Percentiles rank a stretch among this genome's conserved stretches.
phyloP scores from a whole-genome alignment of 1,139 yeast species.

The Eremothecium gossypii region DNA sequence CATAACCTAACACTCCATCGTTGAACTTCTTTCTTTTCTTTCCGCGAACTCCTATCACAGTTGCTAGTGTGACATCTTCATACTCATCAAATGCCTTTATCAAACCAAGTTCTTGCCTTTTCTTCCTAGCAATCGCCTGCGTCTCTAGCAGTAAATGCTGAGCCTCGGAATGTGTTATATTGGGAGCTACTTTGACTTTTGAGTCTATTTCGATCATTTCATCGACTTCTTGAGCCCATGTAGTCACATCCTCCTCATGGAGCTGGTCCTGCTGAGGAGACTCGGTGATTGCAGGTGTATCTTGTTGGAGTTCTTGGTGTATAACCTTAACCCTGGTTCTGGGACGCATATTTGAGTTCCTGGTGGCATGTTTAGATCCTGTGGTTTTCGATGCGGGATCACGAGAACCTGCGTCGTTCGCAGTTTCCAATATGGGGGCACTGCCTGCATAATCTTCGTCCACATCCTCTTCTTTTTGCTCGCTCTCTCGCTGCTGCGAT shows the following conservation, averaged over 20 bases:
- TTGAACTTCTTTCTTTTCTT: constrained; percentile 28
- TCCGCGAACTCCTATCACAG: constrained; percentile 30
- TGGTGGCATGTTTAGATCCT: background rate
- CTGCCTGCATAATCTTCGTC: background rate
- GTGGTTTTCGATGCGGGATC: background rate
- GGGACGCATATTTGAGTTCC: constrained; percentile 1
- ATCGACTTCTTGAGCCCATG: constrained; percentile 2
- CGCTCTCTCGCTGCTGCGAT: background rate
- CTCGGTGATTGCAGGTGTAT: background rate
- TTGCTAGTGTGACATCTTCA: constrained; percentile 30
- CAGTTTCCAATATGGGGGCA: background rate
- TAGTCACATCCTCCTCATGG: constrained; percentile 2
- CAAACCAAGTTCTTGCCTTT: constrained; percentile 26
- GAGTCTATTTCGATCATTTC: constrained; percentile 6
- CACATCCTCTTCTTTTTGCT: background rate
- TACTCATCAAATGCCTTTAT: constrained; percentile 26
- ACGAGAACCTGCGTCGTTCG: background rate
- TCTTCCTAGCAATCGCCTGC: constrained; percentile 16
- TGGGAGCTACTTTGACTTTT: constrained; percentile 5
- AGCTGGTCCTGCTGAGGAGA: background rate
- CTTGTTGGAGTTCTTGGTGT: constrained; percentile 3
- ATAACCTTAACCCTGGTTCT: constrained; percentile 2
- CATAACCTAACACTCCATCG: constrained; percentile 27
- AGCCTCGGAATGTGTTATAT: constrained; percentile 17
- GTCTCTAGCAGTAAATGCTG: constrained; percentile 15